phyloP scores from a whole-genome alignment of 306 rosid genomes.

The Nissolia schottii region DNA sequence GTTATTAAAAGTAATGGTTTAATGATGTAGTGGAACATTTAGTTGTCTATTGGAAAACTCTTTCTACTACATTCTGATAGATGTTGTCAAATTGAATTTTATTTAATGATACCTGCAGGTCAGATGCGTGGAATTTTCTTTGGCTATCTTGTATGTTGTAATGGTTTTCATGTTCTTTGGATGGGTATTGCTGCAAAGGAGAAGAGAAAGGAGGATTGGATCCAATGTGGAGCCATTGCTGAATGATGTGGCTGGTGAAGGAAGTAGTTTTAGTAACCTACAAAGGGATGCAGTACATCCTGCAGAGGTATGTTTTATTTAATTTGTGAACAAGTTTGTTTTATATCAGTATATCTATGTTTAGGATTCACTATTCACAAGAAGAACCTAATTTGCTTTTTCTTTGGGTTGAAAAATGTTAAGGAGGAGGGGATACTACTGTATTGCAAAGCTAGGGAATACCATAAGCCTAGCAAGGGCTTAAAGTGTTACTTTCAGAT shows the following conservation, averaged over 20 bases:
- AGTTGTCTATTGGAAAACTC: not conserved
- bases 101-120: slow-evolving; percentile 48
- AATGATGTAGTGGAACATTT: not conserved
- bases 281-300: slow-evolving; percentile 41
- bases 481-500: not conserved
- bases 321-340: slow-evolving; percentile 4
- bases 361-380: slow-evolving; percentile 10
- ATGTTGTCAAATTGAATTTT: slow-evolving; percentile 21
- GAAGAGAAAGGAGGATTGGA: slow-evolving; percentile 47
- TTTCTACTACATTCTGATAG: slow-evolving; percentile 9
- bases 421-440: not conserved
- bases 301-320: slow-evolving; percentile 39
- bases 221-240: slow-evolving; percentile 60
- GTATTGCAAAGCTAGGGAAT: not conserved
- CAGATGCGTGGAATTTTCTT: slow-evolving; percentile 72
- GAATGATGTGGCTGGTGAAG: slow-evolving; percentile 41
- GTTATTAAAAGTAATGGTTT: slow-evolving; percentile 12
- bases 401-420: not conserved
- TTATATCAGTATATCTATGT: not conserved
- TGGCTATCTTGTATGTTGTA: slow-evolving; percentile 55
- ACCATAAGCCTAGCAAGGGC: not conserved
- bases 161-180: slow-evolving; percentile 66
- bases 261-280: slow-evolving; percentile 32
- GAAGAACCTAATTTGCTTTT: not conserved
- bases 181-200: slow-evolving; percentile 60